These are phyloP conservation scores for Phytophthora podocarpi DNA, from an alignment of 352 stramenopile species.

Conservation along the genomic window DNA sequence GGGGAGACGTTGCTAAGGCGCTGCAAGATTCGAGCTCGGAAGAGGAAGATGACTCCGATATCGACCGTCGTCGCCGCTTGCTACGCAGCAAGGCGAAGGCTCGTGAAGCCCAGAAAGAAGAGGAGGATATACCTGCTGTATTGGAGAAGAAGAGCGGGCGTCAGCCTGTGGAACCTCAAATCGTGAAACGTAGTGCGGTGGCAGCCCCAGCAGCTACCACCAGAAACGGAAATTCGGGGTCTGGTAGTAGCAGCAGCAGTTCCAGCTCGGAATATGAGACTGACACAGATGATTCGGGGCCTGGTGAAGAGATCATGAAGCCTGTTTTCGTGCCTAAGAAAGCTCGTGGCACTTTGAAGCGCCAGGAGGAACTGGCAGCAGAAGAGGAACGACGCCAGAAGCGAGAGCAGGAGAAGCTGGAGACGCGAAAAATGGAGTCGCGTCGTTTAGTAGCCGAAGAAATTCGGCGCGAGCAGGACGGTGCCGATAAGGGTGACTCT, in stretches of 20 bases:
- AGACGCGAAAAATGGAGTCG: constrained; percentile 70
- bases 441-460: constrained; percentile 80
- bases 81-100: constrained; percentile 60
- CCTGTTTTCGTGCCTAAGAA: constrained; percentile 93
- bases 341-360: constrained; percentile 82
- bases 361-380: constrained; percentile 76
- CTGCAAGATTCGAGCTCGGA: constrained; percentile 82
- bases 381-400: constrained; percentile 71
- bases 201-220: background rate
- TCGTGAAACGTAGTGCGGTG: constrained; percentile 37
- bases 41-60: constrained; percentile 70
- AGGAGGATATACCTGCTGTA: background rate
- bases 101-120: constrained; percentile 17
- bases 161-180: constrained; percentile 37
- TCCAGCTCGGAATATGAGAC: constrained; percentile 83
- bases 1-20: constrained; percentile 48
- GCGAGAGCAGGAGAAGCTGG: constrained; percentile 60
- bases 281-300: constrained; percentile 78
- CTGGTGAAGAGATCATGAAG: constrained; percentile 83
- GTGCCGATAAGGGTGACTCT: constrained; percentile 38
- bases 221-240: constrained; percentile 37
- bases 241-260: constrained; percentile 46
- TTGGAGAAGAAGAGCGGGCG: constrained; percentile 16
- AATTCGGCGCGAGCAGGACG: constrained; percentile 68
- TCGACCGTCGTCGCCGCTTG: constrained; percentile 61